These are phyloP conservation scores for Pleurotus pulmonarius DNA, from an alignment of 768 basidiomycete genomes.

Conservation along the genomic window DNA sequence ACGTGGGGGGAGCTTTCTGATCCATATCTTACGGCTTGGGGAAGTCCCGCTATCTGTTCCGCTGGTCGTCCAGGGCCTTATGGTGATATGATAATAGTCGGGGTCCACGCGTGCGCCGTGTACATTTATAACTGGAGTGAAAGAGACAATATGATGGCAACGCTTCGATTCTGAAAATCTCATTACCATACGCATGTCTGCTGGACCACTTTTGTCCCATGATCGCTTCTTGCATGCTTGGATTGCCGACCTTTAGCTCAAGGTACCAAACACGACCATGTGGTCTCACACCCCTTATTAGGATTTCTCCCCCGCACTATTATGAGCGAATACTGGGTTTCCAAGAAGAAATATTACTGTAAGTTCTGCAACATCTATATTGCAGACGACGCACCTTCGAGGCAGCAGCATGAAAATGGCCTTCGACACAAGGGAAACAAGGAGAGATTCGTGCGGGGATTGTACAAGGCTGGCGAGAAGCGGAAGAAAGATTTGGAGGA, in stretches of 20 bases:
- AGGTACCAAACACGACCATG: no score
- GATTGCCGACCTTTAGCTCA: no score
- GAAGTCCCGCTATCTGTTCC: no score
- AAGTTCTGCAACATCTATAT: slow-evolving; percentile 98
- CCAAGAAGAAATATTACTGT: slow-evolving; percentile 90
- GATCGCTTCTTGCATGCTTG: no score
- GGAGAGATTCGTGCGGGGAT: slow-evolving; percentile 85
- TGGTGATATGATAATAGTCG: background rate
- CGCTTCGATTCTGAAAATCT: background rate
- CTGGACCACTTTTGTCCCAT: no score
- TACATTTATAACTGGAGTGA: background rate
- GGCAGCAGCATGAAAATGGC: slow-evolving; percentile 89
- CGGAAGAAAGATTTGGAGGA: slow-evolving; percentile 81
- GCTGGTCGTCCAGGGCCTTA: no score
- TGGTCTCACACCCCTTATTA: no score
- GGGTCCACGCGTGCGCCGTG: background rate
- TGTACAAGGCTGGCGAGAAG: slow-evolving; percentile 93
- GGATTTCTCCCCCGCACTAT: slow-evolving; percentile 10
- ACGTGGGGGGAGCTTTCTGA: no score
- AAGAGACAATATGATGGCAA: background rate
- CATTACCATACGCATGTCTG: background rate
- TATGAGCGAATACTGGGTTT: slow-evolving; percentile 94
- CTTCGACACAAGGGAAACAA: slow-evolving; percentile 92
- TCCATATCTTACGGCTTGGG: no score
- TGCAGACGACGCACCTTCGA: slow-evolving; percentile 91